Conservation (phyloP, 2,329 filamentous ascomycete genomes). For the Colletotrichum sp. region DNA sequence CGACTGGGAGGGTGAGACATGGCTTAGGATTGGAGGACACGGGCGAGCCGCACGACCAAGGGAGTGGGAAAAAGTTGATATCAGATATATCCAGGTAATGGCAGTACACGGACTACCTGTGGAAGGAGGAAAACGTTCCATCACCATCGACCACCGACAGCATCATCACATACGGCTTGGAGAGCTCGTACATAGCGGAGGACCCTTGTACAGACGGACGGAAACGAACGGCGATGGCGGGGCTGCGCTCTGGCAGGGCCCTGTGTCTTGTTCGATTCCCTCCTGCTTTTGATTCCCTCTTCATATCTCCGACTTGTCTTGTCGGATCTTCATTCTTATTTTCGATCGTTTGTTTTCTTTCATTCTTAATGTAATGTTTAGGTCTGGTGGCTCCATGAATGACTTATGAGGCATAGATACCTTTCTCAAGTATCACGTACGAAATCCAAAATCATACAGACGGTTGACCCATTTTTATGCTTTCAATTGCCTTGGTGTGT, state of each 20-base stretch:
- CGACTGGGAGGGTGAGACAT: background rate
- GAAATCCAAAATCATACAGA: background rate
- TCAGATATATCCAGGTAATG: background rate
- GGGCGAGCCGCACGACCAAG: background rate
- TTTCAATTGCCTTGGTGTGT: background rate
- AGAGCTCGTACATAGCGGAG: conserved; percentile 8
- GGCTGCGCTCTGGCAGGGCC: background rate
- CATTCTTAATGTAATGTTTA: conserved; percentile 20
- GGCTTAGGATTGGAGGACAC: background rate
- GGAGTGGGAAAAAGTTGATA: background rate
- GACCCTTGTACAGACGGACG: background rate
- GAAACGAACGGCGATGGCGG: background rate
- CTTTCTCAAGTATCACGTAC: background rate
- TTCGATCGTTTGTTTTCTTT: background rate
- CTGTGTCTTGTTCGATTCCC: background rate
- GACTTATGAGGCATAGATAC: conserved; percentile 17
- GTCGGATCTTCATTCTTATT: background rate
- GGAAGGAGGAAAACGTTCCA: background rate
- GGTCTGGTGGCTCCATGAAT: conserved; percentile 12
- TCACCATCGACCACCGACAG: background rate
- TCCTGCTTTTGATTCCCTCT: background rate
- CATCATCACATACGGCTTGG: conserved; percentile 5
- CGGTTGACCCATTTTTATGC: background rate
- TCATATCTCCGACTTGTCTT: background rate
- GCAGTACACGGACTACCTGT: background rate